phyloP scores from a whole-genome alignment of 176 grass and related monocot genomes.

The Coix lacrymajobi region DNA sequence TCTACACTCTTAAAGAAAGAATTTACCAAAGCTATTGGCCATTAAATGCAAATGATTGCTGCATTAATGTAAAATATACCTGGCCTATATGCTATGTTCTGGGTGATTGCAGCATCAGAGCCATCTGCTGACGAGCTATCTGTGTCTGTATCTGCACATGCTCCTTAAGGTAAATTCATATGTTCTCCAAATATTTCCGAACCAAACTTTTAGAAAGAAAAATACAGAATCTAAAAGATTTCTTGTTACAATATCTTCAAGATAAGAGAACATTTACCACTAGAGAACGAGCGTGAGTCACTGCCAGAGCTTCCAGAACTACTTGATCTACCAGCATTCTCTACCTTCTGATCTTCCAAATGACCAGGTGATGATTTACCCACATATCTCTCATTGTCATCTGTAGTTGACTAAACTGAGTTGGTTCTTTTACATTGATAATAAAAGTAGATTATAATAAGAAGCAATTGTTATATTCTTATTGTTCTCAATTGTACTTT shows the following conservation, averaged over 20 bases:
- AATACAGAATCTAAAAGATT: background rate
- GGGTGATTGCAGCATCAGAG: constrained; percentile 61
- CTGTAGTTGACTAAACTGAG: constrained; percentile 26
- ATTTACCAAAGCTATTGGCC: background rate
- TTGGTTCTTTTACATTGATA: constrained; percentile 11
- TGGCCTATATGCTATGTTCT: constrained; percentile 48
- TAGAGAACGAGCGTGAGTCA: constrained; percentile 61
- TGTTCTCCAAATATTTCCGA: background rate
- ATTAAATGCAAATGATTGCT: background rate
- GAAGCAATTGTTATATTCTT: background rate
- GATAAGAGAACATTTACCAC: constrained; percentile 40
- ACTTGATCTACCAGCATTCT: constrained; percentile 51
- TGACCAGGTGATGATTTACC: constrained; percentile 41
- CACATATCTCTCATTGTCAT: constrained; percentile 51
- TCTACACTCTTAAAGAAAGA: background rate
- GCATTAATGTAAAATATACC: constrained; percentile 29
- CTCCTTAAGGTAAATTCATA: constrained; percentile 29
- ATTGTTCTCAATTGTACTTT: too few species aligned
- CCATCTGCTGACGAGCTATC: constrained; percentile 80
- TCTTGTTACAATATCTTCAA: background rate
- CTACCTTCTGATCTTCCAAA: constrained; percentile 48
- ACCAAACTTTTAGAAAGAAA: background rate
- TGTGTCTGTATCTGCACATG: constrained; percentile 63
- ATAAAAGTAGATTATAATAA: background rate
- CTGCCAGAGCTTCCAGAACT: constrained; percentile 71